Evolutionary conservation across 73 alveolate species (phyloP), one percentile per base, ranked within the genome.

Genomic region (Paramecium caudatum): DNA sequence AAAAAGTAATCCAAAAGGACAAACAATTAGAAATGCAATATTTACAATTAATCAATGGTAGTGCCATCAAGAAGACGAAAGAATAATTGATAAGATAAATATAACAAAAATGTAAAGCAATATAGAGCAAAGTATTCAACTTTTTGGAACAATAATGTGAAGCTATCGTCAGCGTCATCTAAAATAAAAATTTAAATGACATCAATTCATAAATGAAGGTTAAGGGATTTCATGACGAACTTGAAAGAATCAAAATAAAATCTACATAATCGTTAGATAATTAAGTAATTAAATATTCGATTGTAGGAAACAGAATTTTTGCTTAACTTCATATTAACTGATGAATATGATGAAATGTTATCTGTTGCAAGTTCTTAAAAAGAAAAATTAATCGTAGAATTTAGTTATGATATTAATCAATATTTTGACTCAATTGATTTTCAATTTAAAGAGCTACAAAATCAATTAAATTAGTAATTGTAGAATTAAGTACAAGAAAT

Each of bases 181-280:
- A 36, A 74, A 19, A 39, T 37, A 74, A 74, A 47, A 74, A 74
- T 45, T 47, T 74, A 0, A 41, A 74, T 41, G 88, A 74, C 43
- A 21, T 27, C 16, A 3, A 13, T 12, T 74, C 68, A 39, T 74
- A 37, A 45, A 41, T 74, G 43, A 74, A 74, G 32, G 62, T 74
- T 41, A 74, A 1, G 43, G 43, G 25, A 6, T 74, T 21, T 74
- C 88, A 74, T 74, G 88, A 74, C 43, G 88, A 74, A 37, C 47
- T 74, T 4, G 68, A 41, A 45, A 37, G 88, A n/a, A 74, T 74
- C 16, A 36, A 39, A 74, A 45, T 21, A 21, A 74, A 74, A 39
- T 37, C 69, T 21, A 41, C 62, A n/a, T 74, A 37, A 19, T 9
- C 62, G 47, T 43, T 74, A 21, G 88, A 74, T 23, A 74, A 74